Percentiles rank a stretch among this genome's conserved stretches.
Evolutionary conservation across 805 yeast species (phyloP).

Genomic region (Torulaspora gathmanii): DNA sequence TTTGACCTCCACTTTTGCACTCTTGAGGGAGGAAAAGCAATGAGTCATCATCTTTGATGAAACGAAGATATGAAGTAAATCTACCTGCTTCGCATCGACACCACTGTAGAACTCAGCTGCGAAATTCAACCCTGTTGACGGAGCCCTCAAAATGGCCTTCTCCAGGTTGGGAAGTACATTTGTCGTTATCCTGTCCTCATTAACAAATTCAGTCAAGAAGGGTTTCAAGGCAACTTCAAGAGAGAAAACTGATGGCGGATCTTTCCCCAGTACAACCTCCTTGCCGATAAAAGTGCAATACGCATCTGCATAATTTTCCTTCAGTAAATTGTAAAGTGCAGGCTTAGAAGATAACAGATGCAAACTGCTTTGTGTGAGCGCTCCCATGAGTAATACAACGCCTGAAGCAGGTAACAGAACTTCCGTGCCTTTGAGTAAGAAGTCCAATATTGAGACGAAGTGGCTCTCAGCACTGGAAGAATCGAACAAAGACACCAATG

Average conservation of each 20-base stretch:
- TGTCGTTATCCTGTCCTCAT: constrained; percentile 37
- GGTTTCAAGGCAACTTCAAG: constrained; percentile 43
- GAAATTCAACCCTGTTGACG: constrained; percentile 63
- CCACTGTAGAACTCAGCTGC: constrained; percentile 44
- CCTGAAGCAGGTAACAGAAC: constrained; percentile 36
- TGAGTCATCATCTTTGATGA: constrained; percentile 49
- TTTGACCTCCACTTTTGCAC: constrained; percentile 66
- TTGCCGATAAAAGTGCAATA: constrained; percentile 34
- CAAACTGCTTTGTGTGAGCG: constrained; percentile 32
- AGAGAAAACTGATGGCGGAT: constrained; percentile 38
- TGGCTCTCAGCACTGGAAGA: constrained; percentile 12
- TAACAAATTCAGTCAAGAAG: constrained; percentile 43
- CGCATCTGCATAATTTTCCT: constrained; percentile 19
- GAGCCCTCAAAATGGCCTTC: constrained; percentile 70
- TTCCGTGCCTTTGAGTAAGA: constrained; percentile 14
- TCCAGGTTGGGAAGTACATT: constrained; percentile 58
- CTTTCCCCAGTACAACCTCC: constrained; percentile 45
- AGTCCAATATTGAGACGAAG: constrained; percentile 9
- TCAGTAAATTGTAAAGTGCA: constrained; percentile 21
- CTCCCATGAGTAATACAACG: constrained; percentile 36
- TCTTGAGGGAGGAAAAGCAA: constrained; percentile 53
- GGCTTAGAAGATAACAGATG: constrained; percentile 25
- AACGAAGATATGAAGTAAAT: constrained; percentile 40
- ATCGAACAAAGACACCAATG: constrained; percentile 26
- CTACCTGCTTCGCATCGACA: constrained; percentile 34